phyloP scores from a whole-genome alignment of 1,139 yeast genomes.

The Eremothecium gossypii region DNA sequence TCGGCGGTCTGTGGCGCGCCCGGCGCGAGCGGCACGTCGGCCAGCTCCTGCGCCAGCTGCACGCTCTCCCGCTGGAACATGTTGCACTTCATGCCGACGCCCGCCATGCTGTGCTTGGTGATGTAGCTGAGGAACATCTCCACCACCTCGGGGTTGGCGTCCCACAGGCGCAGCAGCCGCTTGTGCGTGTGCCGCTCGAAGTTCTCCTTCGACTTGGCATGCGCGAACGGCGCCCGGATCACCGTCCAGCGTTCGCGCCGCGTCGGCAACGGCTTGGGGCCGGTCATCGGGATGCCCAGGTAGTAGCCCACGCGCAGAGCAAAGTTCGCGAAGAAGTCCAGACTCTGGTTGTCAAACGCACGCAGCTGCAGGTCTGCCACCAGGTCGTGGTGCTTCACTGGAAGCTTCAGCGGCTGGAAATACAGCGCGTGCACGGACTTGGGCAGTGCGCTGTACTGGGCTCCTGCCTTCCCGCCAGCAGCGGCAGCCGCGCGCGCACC shows the following conservation, averaged over 20 bases:
- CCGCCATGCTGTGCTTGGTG: slow-evolving; percentile 67
- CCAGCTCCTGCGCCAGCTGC: slow-evolving; percentile 35
- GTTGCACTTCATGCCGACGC: slow-evolving; percentile 74
- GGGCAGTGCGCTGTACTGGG: slow-evolving; percentile 42
- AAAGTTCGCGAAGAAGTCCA: slow-evolving; percentile 76
- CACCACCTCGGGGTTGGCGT: slow-evolving; percentile 75
- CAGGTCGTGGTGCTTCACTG: slow-evolving; percentile 58
- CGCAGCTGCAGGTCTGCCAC: slow-evolving; percentile 65
- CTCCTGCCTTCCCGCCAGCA: no score
- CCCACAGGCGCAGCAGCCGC: slow-evolving; percentile 66
- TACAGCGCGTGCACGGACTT: slow-evolving; percentile 74
- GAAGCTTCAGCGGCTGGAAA: slow-evolving; percentile 69
- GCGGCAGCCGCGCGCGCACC: no score
- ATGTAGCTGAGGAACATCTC: slow-evolving; percentile 77
- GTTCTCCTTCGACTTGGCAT: slow-evolving; percentile 90
- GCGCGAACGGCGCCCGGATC: slow-evolving; percentile 86
- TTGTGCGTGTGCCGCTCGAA: slow-evolving; percentile 82
- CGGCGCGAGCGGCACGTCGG: slow-evolving; percentile 11
- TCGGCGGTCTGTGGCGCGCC: slow-evolving; percentile 15
- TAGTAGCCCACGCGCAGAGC: slow-evolving; percentile 85
- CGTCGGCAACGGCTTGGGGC: slow-evolving; percentile 57
- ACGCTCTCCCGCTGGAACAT: slow-evolving; percentile 49
- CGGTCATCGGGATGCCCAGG: slow-evolving; percentile 73
- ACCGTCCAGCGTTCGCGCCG: slow-evolving; percentile 90
- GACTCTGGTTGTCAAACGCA: slow-evolving; percentile 60